phyloP scores from a whole-genome alignment of 495 filamentous ascomycete genomes.

The Penicillium flavigenum region DNA sequence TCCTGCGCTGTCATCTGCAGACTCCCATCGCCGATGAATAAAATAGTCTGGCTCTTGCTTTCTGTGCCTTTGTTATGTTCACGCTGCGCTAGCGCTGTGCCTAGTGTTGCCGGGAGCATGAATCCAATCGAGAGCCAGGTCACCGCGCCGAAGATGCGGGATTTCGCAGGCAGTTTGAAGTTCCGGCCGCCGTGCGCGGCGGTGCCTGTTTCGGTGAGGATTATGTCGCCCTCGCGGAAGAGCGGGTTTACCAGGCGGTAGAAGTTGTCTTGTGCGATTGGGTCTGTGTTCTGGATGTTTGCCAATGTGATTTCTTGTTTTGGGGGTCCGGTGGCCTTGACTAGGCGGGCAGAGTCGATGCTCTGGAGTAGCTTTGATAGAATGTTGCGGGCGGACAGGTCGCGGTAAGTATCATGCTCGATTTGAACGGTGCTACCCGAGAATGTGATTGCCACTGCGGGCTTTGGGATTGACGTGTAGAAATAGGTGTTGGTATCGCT shows the following conservation, averaged over 20 bases:
- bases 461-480: slow-evolving; percentile 30
- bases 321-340: slow-evolving; percentile 17
- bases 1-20: slow-evolving; percentile 79
- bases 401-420: slow-evolving; percentile 27
- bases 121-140: slow-evolving; percentile 49
- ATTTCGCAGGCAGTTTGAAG: slow-evolving; percentile 31
- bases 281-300: slow-evolving; percentile 19
- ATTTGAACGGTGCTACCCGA: slow-evolving; percentile 31
- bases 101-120: slow-evolving; percentile 50
- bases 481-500: slow-evolving; percentile 42
- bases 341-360: slow-evolving; percentile 23
- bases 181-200: slow-evolving; percentile 33
- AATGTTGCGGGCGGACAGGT: slow-evolving; percentile 22
- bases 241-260: slow-evolving; percentile 30
- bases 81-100: slow-evolving; percentile 47
- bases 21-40: slow-evolving; percentile 82
- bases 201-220: slow-evolving; percentile 46
- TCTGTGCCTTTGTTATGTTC: slow-evolving; percentile 28
- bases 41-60: slow-evolving; percentile 44
- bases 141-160: slow-evolving; percentile 35
- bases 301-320: slow-evolving; percentile 12
- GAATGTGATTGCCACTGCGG: slow-evolving; percentile 31
- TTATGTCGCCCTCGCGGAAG: slow-evolving; percentile 38
- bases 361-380: slow-evolving; percentile 22
- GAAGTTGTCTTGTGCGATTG: slow-evolving; percentile 35